Percentiles rank a stretch among this genome's conserved stretches.
Evolutionary conservation across 371 early-diverging fungal species (phyloP).

Genomic region (Blakeslea trispora): DNA sequence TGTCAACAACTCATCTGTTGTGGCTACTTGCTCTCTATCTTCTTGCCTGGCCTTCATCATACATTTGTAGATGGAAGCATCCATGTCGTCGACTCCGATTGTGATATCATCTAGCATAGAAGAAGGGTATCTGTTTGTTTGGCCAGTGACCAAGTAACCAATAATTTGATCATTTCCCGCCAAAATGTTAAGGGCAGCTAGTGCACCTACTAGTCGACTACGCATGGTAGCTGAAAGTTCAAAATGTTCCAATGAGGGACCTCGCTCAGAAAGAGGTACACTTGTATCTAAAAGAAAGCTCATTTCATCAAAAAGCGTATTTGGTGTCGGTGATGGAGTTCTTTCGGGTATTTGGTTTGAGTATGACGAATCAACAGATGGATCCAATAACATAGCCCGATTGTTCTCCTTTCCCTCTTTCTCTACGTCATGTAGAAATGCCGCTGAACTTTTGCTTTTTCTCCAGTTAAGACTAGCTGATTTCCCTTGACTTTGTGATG

Average conservation of each 20-base stretch:
- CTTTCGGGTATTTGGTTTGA: neutral
- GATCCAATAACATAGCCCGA: conserved; percentile 31
- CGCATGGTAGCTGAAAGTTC: conserved; percentile 25
- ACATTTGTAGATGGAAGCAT: neutral
- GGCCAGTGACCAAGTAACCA: conserved; percentile 20
- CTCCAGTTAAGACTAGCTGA: neutral
- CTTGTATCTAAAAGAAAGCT: conserved; percentile 14
- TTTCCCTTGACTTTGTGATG: neutral
- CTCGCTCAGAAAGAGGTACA: conserved; percentile 14
- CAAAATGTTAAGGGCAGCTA: conserved; percentile 43
- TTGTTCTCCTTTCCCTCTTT: too few relatives aligned
- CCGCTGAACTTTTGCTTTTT: neutral
- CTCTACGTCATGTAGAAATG: neutral
- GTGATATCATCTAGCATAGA: conserved; percentile 10
- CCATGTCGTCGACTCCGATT: conserved; percentile 9
- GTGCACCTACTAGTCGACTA: conserved; percentile 32
- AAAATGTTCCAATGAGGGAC: conserved; percentile 22
- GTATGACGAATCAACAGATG: conserved; percentile 9
- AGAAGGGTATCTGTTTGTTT: neutral
- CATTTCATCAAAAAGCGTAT: conserved; percentile 5
- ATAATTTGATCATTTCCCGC: conserved; percentile 41
- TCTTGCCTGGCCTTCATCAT: neutral
- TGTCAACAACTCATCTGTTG: neutral
- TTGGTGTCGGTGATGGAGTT: conserved; percentile 2
- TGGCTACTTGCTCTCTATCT: neutral